Conservation (phyloP, 495 filamentous ascomycete genomes). For the Tuber calosporum region DNA sequence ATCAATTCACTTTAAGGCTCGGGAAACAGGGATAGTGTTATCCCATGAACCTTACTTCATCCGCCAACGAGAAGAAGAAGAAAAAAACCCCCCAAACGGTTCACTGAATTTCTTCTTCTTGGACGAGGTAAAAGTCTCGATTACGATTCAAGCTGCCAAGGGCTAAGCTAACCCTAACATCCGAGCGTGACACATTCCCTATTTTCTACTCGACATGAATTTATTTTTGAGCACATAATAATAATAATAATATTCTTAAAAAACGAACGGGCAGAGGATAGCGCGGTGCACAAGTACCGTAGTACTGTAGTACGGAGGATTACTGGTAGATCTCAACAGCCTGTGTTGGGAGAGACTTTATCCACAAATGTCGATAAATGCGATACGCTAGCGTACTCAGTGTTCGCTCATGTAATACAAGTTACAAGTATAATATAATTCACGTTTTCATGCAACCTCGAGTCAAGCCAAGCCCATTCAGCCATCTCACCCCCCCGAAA, state of each 20-base stretch:
- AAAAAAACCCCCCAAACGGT: not conserved
- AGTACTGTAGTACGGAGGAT: not conserved
- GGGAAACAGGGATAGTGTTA: not conserved
- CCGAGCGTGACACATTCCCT: not conserved
- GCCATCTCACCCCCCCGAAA: not conserved
- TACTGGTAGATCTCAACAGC: not conserved
- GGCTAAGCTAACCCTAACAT: not conserved
- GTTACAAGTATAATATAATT: no score
- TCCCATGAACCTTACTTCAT: not conserved
- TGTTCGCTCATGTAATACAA: not conserved
- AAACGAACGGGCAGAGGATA: not conserved
- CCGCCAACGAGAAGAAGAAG: not conserved
- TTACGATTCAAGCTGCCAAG: no score
- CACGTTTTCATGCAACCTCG: not conserved
- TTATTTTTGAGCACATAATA: not conserved
- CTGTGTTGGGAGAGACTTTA: not conserved
- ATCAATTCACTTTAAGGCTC: not conserved
- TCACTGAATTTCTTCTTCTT: not conserved
- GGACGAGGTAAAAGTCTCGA: not conserved
- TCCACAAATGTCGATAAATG: not conserved
- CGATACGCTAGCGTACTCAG: not conserved
- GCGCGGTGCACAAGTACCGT: not conserved
- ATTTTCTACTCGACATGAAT: not conserved
- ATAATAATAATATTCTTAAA: not conserved
- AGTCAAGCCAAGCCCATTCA: not conserved